Percentiles rank a stretch among this genome's conserved stretches.
These are phyloP conservation scores for Globisporangium ultimum DNA, from an alignment of 352 stramenopile genomes.

Conservation along the genomic window DNA sequence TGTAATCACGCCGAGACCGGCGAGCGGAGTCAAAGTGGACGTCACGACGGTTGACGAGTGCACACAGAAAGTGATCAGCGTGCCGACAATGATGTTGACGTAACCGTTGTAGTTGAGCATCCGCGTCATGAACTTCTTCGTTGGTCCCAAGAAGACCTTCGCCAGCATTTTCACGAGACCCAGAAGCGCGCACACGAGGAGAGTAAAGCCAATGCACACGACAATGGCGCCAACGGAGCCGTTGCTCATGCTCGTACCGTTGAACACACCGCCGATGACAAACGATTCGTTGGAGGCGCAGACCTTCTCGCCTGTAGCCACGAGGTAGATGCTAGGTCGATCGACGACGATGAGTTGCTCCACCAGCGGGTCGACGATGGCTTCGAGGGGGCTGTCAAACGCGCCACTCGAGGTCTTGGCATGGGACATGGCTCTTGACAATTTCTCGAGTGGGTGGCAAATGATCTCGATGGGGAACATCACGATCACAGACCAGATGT, in stretches of 20 bases:
- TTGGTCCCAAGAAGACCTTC: slow-evolving; percentile 75
- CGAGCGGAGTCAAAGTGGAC: no score
- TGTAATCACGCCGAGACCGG: slow-evolving; percentile 52
- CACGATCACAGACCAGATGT: slow-evolving; percentile 80
- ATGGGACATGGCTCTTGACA: slow-evolving; percentile 44
- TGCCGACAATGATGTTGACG: slow-evolving; percentile 85
- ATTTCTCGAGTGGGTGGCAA: slow-evolving; percentile 53
- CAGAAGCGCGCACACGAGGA: slow-evolving; percentile 45
- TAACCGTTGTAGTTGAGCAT: slow-evolving; percentile 90
- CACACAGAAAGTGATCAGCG: slow-evolving; percentile 81
- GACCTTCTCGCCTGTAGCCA: slow-evolving; percentile 23
- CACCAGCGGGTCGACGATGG: slow-evolving; percentile 35
- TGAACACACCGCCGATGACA: slow-evolving; percentile 35
- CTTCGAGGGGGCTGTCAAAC: slow-evolving; percentile 43
- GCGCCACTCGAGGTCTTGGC: slow-evolving; percentile 26
- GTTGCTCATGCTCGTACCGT: slow-evolving; percentile 28
- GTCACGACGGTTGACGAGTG: slow-evolving; percentile 90
- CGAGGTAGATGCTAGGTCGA: slow-evolving; percentile 34
- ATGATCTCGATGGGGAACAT: slow-evolving; percentile 71
- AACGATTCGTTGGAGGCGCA: slow-evolving; percentile 31
- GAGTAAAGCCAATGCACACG: slow-evolving; percentile 38
- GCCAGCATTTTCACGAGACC: slow-evolving; percentile 50
- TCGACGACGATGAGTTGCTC: slow-evolving; percentile 33
- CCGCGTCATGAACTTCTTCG: slow-evolving; percentile 81
- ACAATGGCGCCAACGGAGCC: slow-evolving; percentile 43